Evolutionary conservation across 495 filamentous ascomycete genomes (phyloP).

Genomic region (Wilcoxina mikolae): DNA sequence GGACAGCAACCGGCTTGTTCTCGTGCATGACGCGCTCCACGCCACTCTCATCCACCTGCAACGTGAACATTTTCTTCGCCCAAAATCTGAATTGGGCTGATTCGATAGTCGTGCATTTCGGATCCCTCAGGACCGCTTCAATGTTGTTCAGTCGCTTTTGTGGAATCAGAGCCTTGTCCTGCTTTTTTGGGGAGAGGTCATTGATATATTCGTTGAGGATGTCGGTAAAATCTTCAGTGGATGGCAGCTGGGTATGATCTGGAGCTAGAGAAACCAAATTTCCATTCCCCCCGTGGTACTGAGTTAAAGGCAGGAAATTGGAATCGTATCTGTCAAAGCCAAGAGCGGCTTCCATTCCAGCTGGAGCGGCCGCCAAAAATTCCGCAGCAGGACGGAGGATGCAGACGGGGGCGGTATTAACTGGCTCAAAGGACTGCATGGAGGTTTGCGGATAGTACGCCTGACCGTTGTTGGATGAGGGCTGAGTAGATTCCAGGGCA

Average conservation of each 20-base stretch:
- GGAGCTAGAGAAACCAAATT: background rate
- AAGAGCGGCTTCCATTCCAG: background rate
- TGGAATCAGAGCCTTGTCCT: conserved; percentile 45
- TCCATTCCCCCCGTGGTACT: background rate
- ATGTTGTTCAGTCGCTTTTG: conserved; percentile 42
- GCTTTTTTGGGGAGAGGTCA: conserved; percentile 41
- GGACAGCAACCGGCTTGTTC: conserved; percentile 46
- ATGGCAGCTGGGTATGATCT: conserved; percentile 29
- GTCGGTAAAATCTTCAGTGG: conserved; percentile 39
- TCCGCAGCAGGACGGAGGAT: background rate
- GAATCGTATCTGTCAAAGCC: background rate
- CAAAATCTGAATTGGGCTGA: conserved; percentile 48
- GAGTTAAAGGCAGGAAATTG: background rate
- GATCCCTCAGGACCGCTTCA: conserved; percentile 38
- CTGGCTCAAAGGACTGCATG: background rate
- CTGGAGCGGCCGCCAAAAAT: background rate
- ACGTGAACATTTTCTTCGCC: conserved; percentile 48
- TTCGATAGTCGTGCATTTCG: conserved; percentile 44
- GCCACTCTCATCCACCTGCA: conserved; percentile 33
- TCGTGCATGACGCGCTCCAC: conserved; percentile 42
- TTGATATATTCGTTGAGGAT: conserved; percentile 39
- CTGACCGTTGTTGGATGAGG: too few species aligned
- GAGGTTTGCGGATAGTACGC: too few species aligned
- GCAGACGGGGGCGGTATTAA: background rate
- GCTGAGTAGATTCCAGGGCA: too few species aligned